Conservation (phyloP, 108 stramenopile species). For the Ochromonas danica region DNA sequence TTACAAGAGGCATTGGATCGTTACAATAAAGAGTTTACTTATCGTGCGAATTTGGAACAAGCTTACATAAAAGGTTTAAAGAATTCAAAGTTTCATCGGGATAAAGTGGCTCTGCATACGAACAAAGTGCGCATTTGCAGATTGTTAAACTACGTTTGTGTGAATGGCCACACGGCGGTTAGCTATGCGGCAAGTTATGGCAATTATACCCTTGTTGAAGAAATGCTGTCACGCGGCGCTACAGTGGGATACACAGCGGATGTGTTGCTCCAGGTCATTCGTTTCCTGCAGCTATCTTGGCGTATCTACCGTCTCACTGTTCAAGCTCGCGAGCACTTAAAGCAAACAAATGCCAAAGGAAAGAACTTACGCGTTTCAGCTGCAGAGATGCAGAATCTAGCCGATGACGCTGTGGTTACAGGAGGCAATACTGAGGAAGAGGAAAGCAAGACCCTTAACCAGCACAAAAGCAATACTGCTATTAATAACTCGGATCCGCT, state of each 20-base stretch:
- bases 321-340: background rate
- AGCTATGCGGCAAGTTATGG: slow-evolving; percentile 10
- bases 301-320: background rate
- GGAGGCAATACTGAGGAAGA: background rate
- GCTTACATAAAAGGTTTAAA: background rate
- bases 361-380: background rate
- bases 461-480: too few relatives aligned
- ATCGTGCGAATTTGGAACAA: background rate
- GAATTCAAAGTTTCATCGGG: background rate
- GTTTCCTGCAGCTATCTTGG: background rate
- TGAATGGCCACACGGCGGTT: slow-evolving; percentile 19
- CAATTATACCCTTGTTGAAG: slow-evolving; percentile 3
- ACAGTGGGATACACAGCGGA: slow-evolving; percentile 3
- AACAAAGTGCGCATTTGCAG: slow-evolving; percentile 6
- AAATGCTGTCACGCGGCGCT: slow-evolving; percentile 18
- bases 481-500: too few relatives aligned
- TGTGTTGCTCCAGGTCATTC: background rate
- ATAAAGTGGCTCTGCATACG: background rate
- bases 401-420: background rate
- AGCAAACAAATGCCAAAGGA: background rate
- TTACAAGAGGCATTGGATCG: background rate
- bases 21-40: background rate
- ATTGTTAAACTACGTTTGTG: background rate
- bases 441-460: too few relatives aligned
- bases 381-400: too few relatives aligned